A percentile compares a stretch with the other conserved stretches of the same genome.
These are phyloP conservation scores for Fusarium sp. DNA, from an alignment of 2,329 filamentous ascomycete genomes.

Conservation along the genomic window DNA sequence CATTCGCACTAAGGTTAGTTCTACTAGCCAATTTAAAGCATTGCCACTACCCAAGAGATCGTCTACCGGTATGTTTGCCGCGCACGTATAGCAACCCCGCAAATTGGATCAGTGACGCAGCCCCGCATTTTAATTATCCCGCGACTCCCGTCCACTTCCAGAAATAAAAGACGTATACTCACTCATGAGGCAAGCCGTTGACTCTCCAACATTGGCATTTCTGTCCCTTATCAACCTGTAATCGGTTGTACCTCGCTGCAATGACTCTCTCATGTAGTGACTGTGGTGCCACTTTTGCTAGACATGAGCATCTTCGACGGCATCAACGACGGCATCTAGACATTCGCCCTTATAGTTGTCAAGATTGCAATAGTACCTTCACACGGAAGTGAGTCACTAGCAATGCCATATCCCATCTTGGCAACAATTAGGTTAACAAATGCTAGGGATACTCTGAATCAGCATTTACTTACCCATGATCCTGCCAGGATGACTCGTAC, in stretches of 20 bases:
- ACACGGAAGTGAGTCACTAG: neutral
- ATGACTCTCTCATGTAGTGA: neutral
- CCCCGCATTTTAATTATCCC: neutral
- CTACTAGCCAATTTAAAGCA: too few species aligned
- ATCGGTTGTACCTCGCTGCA: neutral
- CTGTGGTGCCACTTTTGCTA: neutral
- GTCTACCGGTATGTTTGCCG: neutral
- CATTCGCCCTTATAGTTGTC: neutral
- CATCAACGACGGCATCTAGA: neutral
- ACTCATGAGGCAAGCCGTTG: neutral
- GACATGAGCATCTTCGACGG: neutral
- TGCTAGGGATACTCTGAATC: neutral
- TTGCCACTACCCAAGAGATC: neutral
- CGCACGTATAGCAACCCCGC: neutral
- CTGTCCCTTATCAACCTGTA: neutral
- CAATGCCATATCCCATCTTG: rapidly evolving
- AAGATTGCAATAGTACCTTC: neutral
- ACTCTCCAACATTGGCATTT: too few species aligned
- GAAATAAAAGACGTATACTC: neutral
- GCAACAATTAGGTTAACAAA: too few species aligned
- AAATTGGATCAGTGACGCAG: neutral
- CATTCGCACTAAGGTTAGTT: too few species aligned
- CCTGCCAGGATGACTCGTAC: neutral
- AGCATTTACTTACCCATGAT: neutral
- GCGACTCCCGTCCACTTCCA: neutral